Evolutionary conservation across 2,329 filamentous ascomycete genomes (phyloP).

Genomic region (Camillea tinctor): DNA sequence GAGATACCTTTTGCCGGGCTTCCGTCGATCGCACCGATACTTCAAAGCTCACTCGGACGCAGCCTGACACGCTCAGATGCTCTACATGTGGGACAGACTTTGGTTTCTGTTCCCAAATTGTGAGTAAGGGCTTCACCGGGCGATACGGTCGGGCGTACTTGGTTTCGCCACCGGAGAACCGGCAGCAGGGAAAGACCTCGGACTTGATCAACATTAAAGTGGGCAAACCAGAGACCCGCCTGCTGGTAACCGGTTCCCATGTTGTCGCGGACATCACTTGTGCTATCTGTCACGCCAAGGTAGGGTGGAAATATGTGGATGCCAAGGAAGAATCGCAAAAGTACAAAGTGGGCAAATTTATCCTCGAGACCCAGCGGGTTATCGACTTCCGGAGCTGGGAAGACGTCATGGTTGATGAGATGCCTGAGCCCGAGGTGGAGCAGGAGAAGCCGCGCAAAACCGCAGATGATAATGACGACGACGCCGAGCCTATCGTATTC

Average conservation of each 20-base stretch:
- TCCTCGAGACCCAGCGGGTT: constrained; percentile 61
- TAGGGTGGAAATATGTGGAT: constrained; percentile 70
- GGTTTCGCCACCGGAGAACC: constrained; percentile 42
- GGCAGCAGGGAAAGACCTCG: constrained; percentile 8
- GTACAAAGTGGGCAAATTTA: constrained; percentile 70
- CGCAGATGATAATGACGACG: constrained; percentile 15
- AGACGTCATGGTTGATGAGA: constrained; percentile 34
- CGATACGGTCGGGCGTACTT: constrained; percentile 64
- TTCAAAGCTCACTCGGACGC: constrained; percentile 40
- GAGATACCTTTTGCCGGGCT: constrained; percentile 13
- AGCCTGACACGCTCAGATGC: constrained; percentile 59
- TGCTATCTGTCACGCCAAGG: constrained; percentile 50
- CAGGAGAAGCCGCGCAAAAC: constrained; percentile 11
- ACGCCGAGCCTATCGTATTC: constrained; percentile 46
- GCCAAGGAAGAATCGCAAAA: constrained; percentile 57
- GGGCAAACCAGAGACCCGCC: constrained; percentile 53
- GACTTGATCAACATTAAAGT: constrained; percentile 54
- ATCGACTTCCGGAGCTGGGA: constrained; percentile 55
- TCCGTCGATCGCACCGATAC: constrained; percentile 12
- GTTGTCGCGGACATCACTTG: constrained; percentile 64
- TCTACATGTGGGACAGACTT: constrained; percentile 58
- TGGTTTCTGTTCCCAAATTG: constrained; percentile 60
- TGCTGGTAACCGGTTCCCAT: constrained; percentile 62
- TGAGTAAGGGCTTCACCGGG: constrained; percentile 66
- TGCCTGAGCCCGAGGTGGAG: constrained; percentile 19